Evolutionary conservation across 257 asterid genomes (phyloP).

Genomic region (Gardenia jasminoides): DNA sequence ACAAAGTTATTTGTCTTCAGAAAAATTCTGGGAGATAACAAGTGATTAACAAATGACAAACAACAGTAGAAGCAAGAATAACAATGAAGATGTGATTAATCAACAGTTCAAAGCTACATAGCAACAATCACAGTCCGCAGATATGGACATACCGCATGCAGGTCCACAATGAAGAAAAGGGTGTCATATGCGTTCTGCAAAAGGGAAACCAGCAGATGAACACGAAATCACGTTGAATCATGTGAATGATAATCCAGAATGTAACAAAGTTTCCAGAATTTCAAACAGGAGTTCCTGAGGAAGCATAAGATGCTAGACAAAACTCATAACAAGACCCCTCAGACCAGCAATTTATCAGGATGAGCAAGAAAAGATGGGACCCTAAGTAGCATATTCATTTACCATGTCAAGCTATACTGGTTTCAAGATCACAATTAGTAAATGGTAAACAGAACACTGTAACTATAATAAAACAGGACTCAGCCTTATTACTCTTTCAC

Average conservation of each 20-base stretch:
- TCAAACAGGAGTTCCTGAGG: neutral
- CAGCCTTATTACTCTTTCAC: neutral
- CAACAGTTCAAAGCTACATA: neutral
- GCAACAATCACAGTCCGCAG: neutral
- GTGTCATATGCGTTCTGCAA: slow-evolving; percentile 89
- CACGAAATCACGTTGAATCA: slow-evolving; percentile 2
- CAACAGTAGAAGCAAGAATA: neutral
- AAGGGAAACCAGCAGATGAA: slow-evolving; percentile 25
- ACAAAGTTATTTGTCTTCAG: neutral
- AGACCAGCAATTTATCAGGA: neutral
- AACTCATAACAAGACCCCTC: neutral
- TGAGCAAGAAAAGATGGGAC: neutral
- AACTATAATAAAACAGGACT: neutral
- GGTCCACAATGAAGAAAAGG: slow-evolving; percentile 94
- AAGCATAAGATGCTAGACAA: neutral
- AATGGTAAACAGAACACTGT: neutral
- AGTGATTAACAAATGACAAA: neutral
- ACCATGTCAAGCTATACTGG: neutral
- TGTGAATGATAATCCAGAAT: slow-evolving; percentile 8
- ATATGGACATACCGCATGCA: slow-evolving; percentile 83
- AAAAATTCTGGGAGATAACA: neutral
- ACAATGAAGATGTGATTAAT: too few species aligned
- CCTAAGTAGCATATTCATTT: neutral
- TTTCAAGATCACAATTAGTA: too few species aligned
- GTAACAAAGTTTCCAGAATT: slow-evolving; percentile 10